Percentiles rank a stretch among this genome's conserved stretches.
These are phyloP conservation scores for Termitomyces sp. DNA, from an alignment of 768 basidiomycete genomes.

Conservation along the genomic window DNA sequence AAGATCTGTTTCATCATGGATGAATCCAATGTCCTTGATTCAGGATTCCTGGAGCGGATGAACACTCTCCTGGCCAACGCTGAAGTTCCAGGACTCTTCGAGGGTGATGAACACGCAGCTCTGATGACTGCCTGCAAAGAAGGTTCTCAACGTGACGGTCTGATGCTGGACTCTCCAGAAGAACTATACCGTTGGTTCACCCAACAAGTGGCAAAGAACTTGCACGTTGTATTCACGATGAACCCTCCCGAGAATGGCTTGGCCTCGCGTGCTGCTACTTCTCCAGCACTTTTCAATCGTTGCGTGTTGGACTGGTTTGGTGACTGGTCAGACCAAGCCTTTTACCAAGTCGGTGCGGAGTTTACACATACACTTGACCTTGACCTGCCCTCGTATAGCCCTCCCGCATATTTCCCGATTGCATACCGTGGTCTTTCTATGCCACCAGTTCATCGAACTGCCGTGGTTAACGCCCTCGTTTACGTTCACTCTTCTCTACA, in stretches of 20 bases:
- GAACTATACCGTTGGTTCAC: conserved; percentile 99
- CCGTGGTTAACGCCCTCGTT: conserved; percentile 92
- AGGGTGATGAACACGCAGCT: conserved; percentile 98
- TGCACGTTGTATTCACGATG: conserved; percentile 99
- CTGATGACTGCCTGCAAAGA: conserved; percentile 99
- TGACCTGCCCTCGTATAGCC: conserved; percentile 77
- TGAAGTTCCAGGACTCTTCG: conserved; percentile 99
- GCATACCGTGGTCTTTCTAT: conserved; percentile 80
- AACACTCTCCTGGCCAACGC: too few relatives aligned
- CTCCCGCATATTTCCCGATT: conserved; percentile 84
- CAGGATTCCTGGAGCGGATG: too few relatives aligned
- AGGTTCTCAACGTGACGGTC: conserved; percentile 96
- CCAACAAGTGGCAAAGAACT: conserved; percentile 94
- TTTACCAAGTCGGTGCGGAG: conserved; percentile 97
- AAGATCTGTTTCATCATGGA: too few relatives aligned
- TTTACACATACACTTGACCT: conserved; percentile 94
- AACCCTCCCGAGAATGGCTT: conserved; percentile 96
- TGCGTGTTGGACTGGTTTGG: conserved; percentile 99
- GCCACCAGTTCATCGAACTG: conserved; percentile 88
- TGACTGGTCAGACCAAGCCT: conserved; percentile 98
- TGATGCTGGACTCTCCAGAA: conserved; percentile 98
- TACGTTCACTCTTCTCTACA: conserved; percentile 88
- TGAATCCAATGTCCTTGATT: too few relatives aligned
- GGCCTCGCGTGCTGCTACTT: conserved; percentile 94
- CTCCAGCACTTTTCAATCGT: conserved; percentile 97